phyloP scores from a whole-genome alignment of 1,284 basidiomycete genomes.

The Puccinia coronata region DNA sequence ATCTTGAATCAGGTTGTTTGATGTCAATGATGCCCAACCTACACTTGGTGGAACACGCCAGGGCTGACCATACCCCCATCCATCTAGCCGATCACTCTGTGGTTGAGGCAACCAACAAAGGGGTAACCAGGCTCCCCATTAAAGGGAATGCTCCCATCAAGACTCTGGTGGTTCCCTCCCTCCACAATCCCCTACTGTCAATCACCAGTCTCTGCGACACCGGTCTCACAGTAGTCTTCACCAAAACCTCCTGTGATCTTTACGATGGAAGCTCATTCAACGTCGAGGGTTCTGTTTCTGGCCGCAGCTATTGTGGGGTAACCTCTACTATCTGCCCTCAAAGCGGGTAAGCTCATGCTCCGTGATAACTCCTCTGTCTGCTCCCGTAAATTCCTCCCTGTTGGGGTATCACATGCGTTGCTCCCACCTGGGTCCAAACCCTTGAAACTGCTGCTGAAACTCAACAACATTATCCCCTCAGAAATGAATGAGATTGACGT shows the following conservation, averaged over 20 bases:
- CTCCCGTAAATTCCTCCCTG: not conserved
- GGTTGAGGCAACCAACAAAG: not conserved
- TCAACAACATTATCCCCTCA: not conserved
- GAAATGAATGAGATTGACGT: not conserved
- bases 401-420: not conserved
- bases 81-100: not conserved
- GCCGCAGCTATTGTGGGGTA: not conserved
- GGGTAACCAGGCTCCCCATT: not conserved
- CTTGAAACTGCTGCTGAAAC: not conserved
- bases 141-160: not conserved
- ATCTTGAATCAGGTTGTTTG: not conserved
- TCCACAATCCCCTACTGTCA: too few relatives aligned
- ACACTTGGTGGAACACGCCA: not conserved
- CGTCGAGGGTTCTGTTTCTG: not conserved
- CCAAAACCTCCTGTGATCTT: not conserved
- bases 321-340: not conserved
- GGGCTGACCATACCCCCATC: not conserved
- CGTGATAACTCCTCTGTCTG: not conserved
- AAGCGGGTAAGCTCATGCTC: not conserved
- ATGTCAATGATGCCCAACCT: not conserved
- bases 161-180: not conserved
- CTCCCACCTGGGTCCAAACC: not conserved
- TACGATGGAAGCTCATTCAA: not conserved
- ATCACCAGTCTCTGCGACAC: not conserved
- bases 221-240: conserved; percentile 2